These are phyloP conservation scores for Collybia mongolica DNA, from an alignment of 768 basidiomycete genomes.

Conservation along the genomic window DNA sequence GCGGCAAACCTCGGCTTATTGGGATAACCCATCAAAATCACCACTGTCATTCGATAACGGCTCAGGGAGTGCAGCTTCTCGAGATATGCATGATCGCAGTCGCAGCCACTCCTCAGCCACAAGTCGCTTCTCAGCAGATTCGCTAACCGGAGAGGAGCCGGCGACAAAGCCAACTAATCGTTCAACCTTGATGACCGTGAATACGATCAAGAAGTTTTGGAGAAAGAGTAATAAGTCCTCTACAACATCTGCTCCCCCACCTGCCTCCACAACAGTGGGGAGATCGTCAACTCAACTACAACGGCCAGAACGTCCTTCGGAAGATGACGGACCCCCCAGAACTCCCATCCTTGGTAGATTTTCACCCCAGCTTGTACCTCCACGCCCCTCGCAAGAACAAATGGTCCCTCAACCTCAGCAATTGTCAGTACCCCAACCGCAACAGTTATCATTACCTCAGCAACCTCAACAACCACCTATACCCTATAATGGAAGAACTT, in stretches of 20 bases:
- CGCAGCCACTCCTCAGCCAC: slow-evolving; percentile 27
- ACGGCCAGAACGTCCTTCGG: slow-evolving; percentile 35
- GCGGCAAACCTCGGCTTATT: slow-evolving; percentile 35
- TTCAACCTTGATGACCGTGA: slow-evolving; percentile 68
- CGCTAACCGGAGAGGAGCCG: slow-evolving; percentile 41
- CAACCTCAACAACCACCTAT: slow-evolving; percentile 13
- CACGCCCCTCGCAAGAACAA: slow-evolving; percentile 23
- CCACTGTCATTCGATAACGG: background rate
- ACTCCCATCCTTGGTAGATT: slow-evolving; percentile 21
- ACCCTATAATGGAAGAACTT: slow-evolving; percentile 11
- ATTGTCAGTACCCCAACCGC: slow-evolving; percentile 10
- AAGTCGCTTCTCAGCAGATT: slow-evolving; percentile 81
- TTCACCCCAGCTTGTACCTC: slow-evolving; percentile 19
- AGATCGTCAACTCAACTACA: slow-evolving; percentile 32
- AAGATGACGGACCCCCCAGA: slow-evolving; percentile 39
- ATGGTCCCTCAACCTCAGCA: slow-evolving; percentile 15
- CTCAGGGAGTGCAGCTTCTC: no score
- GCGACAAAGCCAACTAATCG: slow-evolving; percentile 30
- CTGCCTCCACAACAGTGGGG: slow-evolving; percentile 19
- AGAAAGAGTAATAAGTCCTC: slow-evolving; percentile 65
- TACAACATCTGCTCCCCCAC: slow-evolving; percentile 43
- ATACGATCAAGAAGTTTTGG: slow-evolving; percentile 75
- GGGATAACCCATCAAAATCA: slow-evolving; percentile 34
- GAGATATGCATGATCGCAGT: slow-evolving; percentile 23
- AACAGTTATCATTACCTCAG: slow-evolving; percentile 18